A percentile compares a stretch with the other conserved stretches of the same genome.
phyloP scores from a whole-genome alignment of 2,329 filamentous ascomycete species.

The Juglanconis oblonga region DNA sequence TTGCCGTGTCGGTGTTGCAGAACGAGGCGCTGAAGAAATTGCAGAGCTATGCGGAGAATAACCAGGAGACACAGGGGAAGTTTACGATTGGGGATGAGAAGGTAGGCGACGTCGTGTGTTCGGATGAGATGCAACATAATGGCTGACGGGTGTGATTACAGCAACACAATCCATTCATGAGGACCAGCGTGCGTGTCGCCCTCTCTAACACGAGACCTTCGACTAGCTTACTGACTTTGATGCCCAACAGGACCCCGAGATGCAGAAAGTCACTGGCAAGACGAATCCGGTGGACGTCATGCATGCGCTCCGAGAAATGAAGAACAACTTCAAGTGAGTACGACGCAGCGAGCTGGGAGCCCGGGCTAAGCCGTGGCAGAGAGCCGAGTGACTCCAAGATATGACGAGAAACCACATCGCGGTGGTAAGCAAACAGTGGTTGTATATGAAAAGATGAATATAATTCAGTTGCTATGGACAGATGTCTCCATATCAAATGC shows the following conservation, averaged over 20 bases:
- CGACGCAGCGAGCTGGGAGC: not conserved
- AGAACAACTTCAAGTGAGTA: slow-evolving; percentile 70
- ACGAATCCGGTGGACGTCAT: slow-evolving; percentile 81
- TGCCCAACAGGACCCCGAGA: slow-evolving; percentile 64
- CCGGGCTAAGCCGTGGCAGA: slow-evolving; percentile 13
- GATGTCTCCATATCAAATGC: slow-evolving; percentile 34
- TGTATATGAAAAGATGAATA: not conserved
- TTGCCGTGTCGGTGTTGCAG: slow-evolving; percentile 72
- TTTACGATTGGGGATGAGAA: slow-evolving; percentile 98
- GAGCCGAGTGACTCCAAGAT: slow-evolving; percentile 10
- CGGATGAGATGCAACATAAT: not conserved
- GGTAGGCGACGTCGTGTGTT: slow-evolving; percentile 46
- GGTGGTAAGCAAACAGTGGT: slow-evolving; percentile 20
- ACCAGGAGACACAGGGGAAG: slow-evolving; percentile 87
- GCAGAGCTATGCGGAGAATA: slow-evolving; percentile 70
- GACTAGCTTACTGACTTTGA: slow-evolving; percentile 11
- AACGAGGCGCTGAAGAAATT: slow-evolving; percentile 75
- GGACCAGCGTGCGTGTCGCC: slow-evolving; percentile 61
- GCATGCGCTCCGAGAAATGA: slow-evolving; percentile 82
- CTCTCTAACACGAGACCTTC: not conserved
- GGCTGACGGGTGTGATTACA: slow-evolving; percentile 30
- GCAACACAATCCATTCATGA: slow-evolving; percentile 97
- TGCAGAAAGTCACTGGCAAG: slow-evolving; percentile 81
- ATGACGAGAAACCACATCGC: not conserved
- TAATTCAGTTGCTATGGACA: not conserved